Base-by-base conservation (phyloP, 345 rosid species). In the Euphorbia pulcherrima region DNA sequence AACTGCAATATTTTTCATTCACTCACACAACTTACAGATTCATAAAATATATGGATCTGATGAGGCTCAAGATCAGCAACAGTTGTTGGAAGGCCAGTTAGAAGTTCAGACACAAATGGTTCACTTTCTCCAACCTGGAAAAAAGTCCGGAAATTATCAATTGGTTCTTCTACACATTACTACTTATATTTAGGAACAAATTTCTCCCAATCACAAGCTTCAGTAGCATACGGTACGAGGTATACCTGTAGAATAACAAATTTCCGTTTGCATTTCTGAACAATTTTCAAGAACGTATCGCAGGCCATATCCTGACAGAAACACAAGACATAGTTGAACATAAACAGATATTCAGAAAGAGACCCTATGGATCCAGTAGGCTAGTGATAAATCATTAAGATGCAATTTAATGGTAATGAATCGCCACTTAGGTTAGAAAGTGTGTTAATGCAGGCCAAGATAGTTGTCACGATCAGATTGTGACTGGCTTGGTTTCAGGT, bases 1-100 rank as follows among this genome's bases (percentile, higher is more conserved):
- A 54, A 33, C 26, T 33, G 39, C 30, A 57, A 2, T 68, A 55
- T 6, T 40, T 39, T 26, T 23, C 50, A 48, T 51, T 55, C 55
- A 35, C 26, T 5, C 21, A 17, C 5, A 44, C 14, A 56, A 50
- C 85, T 51, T 88, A 95, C 99, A 63, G 99, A 87, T 84, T 95
- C 99, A 81, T 95, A 95, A 77, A 95, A 95, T 8, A 92, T 82
- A 80, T 95, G 99, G 76, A 95, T 95, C 77, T 95, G 98, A 72
- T 95, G 98, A 76, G 97, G 97, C 85, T 92, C 97, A 52, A 95
- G 99, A 84, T 95, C 99, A 72, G 84, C 82, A 63, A 95, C 92
- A n/a, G 96, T 95, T 12, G 92, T 83, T 55, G 94, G 88, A 83
- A 92, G 98, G 80, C 94, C 90, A 8, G 96, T 48, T 29, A 95